Conservation (phyloP, 2,329 filamentous ascomycete species). For the Sarocladiaceae sp. region DNA sequence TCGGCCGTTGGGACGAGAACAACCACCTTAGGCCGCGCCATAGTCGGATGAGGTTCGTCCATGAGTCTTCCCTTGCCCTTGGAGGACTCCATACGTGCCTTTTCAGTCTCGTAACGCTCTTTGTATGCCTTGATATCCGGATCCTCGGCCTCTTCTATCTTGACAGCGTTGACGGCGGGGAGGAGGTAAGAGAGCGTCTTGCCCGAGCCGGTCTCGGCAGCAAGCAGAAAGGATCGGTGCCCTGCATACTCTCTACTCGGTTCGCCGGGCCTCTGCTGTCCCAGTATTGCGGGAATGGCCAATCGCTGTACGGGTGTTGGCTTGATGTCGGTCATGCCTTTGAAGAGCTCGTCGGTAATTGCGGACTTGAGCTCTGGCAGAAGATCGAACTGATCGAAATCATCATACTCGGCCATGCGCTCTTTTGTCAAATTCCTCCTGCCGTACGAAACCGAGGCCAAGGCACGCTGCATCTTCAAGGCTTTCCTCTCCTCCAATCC, state of each 20-base stretch:
- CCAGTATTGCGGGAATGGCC: slow-evolving; percentile 77
- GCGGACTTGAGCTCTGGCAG: slow-evolving; percentile 68
- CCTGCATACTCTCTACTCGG: slow-evolving; percentile 33
- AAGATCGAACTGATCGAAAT: slow-evolving; percentile 77
- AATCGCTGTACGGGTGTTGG: slow-evolving; percentile 89
- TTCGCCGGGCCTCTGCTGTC: slow-evolving; percentile 32
- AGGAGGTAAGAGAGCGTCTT: slow-evolving; percentile 93
- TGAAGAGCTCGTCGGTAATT: slow-evolving; percentile 68
- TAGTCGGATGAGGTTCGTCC: slow-evolving; percentile 66
- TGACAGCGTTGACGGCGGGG: slow-evolving; percentile 80
- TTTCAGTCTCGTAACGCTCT: slow-evolving; percentile 49
- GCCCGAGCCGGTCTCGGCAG: slow-evolving; percentile 93
- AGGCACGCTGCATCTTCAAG: slow-evolving; percentile 85
- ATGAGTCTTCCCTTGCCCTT: slow-evolving; percentile 62
- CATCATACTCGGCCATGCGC: slow-evolving; percentile 62
- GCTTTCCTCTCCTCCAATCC: slow-evolving; percentile 56
- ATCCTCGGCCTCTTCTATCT: slow-evolving; percentile 65
- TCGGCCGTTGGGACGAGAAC: slow-evolving; percentile 91
- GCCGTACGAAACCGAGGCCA: slow-evolving; percentile 74
- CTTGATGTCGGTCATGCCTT: slow-evolving; percentile 67
- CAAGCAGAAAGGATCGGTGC: slow-evolving; percentile 64
- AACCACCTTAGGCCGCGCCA: slow-evolving; percentile 75
- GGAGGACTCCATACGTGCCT: slow-evolving; percentile 47
- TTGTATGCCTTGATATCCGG: slow-evolving; percentile 53
- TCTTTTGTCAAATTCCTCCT: slow-evolving; percentile 50